Evolutionary conservation across 352 stramenopile genomes (phyloP).

Genomic region (Phytopythium mirpurense): DNA sequence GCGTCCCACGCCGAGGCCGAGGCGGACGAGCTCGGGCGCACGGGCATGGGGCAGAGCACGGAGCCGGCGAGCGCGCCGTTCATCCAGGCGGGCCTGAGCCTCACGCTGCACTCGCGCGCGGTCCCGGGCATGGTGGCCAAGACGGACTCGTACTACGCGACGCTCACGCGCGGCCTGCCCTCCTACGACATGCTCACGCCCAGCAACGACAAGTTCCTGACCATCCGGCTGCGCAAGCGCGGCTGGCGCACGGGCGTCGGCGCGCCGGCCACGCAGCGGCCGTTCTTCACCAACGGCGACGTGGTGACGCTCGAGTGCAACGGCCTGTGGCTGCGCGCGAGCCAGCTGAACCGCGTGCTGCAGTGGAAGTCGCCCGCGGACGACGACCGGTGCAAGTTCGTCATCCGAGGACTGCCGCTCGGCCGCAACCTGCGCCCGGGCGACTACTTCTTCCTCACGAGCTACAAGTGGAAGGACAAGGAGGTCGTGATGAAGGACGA

Average conservation of each 20-base stretch:
- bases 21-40: slow-evolving; percentile 7
- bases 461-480: slow-evolving; percentile 85
- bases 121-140: slow-evolving; percentile 80
- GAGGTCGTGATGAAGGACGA: slow-evolving; percentile 81
- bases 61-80: slow-evolving; percentile 23
- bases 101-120: slow-evolving; percentile 71
- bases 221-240: slow-evolving; percentile 74
- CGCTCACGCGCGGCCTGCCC: slow-evolving; percentile 59
- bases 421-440: slow-evolving; percentile 66
- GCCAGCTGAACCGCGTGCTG: slow-evolving; percentile 74
- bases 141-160: slow-evolving; percentile 82
- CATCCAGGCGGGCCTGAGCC: slow-evolving; percentile 65
- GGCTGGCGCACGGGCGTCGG: slow-evolving; percentile 42
- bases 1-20: slow-evolving; percentile 21
- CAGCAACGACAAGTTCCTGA: slow-evolving; percentile 82
- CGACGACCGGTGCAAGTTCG: slow-evolving; percentile 85
- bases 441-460: slow-evolving; percentile 87
- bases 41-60: not conserved
- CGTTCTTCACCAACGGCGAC: slow-evolving; percentile 81
- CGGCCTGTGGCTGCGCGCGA: slow-evolving; percentile 73
- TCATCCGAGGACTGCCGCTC: slow-evolving; percentile 71
- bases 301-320: slow-evolving; percentile 87
- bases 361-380: slow-evolving; percentile 83
- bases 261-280: slow-evolving; percentile 35
- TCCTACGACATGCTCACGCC: slow-evolving; percentile 81